Percentiles rank a stretch among this genome's conserved stretches.
Conservation (phyloP, 306 rosid species). For the Quercus wislizeni region DNA sequence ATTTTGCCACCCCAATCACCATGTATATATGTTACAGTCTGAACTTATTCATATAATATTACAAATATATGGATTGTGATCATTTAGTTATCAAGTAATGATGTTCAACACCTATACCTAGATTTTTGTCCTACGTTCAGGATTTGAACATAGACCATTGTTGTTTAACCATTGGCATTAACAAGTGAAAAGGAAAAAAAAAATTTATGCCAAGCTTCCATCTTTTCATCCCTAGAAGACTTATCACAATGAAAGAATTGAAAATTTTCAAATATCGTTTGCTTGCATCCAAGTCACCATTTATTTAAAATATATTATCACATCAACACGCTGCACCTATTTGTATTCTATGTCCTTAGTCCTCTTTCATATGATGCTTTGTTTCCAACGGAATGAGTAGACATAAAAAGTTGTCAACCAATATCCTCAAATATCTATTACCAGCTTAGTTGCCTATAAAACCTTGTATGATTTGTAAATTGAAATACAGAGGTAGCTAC, state of each 20-base stretch:
- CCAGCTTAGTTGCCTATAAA: neutral
- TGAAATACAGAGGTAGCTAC: neutral
- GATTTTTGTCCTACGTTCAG: neutral
- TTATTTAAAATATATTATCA: neutral
- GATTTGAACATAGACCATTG: neutral
- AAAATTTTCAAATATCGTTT: neutral
- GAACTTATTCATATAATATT: neutral
- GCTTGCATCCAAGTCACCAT: neutral
- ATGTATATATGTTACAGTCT: neutral
- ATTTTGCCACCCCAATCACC: neutral
- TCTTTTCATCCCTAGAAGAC: neutral
- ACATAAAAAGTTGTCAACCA: neutral
- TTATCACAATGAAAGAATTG: neutral
- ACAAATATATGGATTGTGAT: neutral
- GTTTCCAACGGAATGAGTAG: neutral
- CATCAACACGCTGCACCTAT: neutral
- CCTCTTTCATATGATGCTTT: neutral
- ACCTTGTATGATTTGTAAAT: neutral
- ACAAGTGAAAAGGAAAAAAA: neutral
- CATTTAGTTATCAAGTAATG: neutral
- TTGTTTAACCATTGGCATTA: neutral
- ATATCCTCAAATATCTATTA: neutral
- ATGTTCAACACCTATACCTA: neutral
- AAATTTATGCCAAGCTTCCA: neutral
- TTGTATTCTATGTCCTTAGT: neutral